These are phyloP conservation scores for Citrus australasica DNA, from an alignment of 345 rosid species.

Conservation along the genomic window DNA sequence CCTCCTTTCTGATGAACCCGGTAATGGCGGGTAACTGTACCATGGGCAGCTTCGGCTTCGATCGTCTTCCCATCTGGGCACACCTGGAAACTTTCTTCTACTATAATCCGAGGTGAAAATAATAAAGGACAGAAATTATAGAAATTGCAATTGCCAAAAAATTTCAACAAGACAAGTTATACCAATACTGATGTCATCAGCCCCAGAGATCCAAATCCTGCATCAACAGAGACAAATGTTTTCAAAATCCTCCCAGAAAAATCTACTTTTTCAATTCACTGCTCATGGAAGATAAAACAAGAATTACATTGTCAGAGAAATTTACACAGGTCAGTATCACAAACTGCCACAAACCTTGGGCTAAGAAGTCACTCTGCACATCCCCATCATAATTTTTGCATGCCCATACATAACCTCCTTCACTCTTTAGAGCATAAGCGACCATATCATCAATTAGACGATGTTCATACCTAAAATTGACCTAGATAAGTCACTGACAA, in stretches of 20 bases:
- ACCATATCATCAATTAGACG: constrained; percentile 98
- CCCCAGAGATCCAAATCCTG: constrained; percentile 97
- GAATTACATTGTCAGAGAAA: not conserved
- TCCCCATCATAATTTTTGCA: constrained; percentile 98
- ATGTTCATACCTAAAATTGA: constrained; percentile 76
- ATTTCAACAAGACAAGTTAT: constrained; percentile 13
- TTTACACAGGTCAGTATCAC: not conserved
- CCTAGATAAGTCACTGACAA: constrained; percentile 6
- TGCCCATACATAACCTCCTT: constrained; percentile 97
- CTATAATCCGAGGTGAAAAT: not conserved
- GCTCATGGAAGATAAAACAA: not conserved
- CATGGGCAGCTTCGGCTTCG: constrained; percentile 90
- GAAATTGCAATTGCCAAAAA: not conserved
- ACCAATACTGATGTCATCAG: constrained; percentile 97
- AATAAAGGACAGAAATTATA: not conserved
- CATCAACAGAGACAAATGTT: constrained; percentile 9
- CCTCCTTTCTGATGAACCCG: constrained; percentile 85
- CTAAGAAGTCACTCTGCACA: constrained; percentile 97
- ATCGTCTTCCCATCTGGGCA: constrained; percentile 94
- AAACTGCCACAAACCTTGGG: constrained; percentile 61
- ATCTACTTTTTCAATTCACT: not conserved
- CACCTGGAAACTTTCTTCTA: constrained; percentile 41
- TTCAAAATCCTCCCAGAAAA: not conserved
- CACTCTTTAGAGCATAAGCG: constrained; percentile 89
- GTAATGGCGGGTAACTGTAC: constrained; percentile 83